Evolutionary conservation across 495 filamentous ascomycete species (phyloP).

Genomic region (Penicillium subrubescens): DNA sequence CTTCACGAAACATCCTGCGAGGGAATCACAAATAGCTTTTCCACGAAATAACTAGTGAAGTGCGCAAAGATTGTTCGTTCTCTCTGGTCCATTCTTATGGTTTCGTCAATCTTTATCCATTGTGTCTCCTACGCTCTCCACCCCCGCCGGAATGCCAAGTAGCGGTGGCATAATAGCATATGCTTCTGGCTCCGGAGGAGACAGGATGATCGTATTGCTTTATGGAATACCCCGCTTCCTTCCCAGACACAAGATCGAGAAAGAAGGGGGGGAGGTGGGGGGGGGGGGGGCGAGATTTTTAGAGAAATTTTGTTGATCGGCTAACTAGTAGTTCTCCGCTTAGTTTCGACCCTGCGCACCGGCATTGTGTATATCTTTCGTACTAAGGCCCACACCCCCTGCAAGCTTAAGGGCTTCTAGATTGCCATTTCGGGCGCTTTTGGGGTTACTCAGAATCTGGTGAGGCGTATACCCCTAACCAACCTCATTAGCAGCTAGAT

Average conservation of each 20-base stretch:
- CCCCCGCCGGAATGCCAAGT: constrained; percentile 10
- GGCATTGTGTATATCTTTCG: too few relatives aligned
- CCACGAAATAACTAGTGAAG: not conserved
- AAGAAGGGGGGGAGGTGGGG: too few relatives aligned
- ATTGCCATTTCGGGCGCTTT: too few relatives aligned
- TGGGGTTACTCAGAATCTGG: too few relatives aligned
- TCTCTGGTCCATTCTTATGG: not conserved
- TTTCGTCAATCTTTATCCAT: not conserved
- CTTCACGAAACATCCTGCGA: constrained; percentile 6
- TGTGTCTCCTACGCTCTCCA: not conserved
- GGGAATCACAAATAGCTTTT: not conserved
- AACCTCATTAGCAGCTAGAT: too few relatives aligned
- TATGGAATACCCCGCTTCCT: not conserved
- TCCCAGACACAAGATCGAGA: not conserved
- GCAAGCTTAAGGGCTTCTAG: too few relatives aligned
- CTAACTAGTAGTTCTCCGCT: too few relatives aligned
- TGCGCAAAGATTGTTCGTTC: not conserved
- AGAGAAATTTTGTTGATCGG: too few relatives aligned
- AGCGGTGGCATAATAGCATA: not conserved
- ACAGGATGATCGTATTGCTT: not conserved
- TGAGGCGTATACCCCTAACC: too few relatives aligned
- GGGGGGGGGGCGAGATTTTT: too few relatives aligned
- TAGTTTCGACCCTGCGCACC: too few relatives aligned
- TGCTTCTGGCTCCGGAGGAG: not conserved
- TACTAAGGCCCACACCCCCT: too few relatives aligned